Evolutionary conservation across 805 yeast species (phyloP), one percentile per base, ranked within the genome.

Genomic region (Tetrapisispora taiwanensis): DNA sequence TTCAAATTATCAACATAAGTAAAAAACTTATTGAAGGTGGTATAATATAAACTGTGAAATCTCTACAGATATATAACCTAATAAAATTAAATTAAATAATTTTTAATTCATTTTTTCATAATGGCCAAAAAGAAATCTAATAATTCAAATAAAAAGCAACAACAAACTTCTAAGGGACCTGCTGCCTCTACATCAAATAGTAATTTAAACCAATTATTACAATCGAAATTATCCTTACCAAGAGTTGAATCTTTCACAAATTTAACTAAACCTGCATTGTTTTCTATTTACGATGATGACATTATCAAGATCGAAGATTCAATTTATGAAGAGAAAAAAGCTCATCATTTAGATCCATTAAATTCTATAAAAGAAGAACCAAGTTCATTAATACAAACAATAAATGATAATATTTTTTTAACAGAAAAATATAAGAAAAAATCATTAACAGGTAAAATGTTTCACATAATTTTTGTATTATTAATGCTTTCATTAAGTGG

Each of bases 221-320:
- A 36, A 36, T 30, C 30, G 9, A 34, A 28, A 6, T 13, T 8
- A 19, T 12, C 36, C 15, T 15, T 41, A n/a, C 42, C 30, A 30
- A 56, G 55, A 31, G 51, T 48, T 9, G 62, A 54, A 31, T 72
- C 78, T 18, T 67, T 73, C 17, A 53, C 68, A 50, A 73, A 70
- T 48, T 60, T 76, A 48, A 74, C 78, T 28, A 71, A 68, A 51
- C 76, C 80, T 7, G 66, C 73, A 5, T 61, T 76, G 42, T 76
- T 70, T 52, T 72, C 74, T 1, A 66, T 76, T 34, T 76, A 73
- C 54, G 74, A 71, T 46, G 71, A 71, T 31, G 68, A 63, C 32
- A 57, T 64, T 26, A 54, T 41, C 10, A 43, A 35, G 26, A 42
- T 44, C 20, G 46, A 59, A 27, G 65, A 60, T 45, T 51, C 55